These are phyloP conservation scores for Carallia pectinifolia DNA, from an alignment of 345 rosid genomes.

Conservation along the genomic window DNA sequence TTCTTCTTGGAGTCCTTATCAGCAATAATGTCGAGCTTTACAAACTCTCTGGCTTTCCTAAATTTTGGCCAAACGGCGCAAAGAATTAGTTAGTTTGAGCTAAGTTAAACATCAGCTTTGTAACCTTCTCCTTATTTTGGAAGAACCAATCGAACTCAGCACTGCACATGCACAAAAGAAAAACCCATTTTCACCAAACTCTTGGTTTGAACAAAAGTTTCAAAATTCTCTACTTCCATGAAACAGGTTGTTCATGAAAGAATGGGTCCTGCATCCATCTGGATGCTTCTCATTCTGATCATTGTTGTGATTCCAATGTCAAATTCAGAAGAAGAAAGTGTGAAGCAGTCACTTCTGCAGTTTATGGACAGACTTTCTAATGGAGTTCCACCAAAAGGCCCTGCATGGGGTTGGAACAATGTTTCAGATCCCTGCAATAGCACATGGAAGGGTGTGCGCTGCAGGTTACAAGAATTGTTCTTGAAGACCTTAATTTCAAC, in stretches of 20 bases:
- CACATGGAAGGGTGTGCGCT: conserved; percentile 46
- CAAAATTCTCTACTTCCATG: neutral
- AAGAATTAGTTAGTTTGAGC: neutral
- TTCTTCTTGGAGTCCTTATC: conserved; percentile 7
- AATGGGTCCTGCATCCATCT: conserved; percentile 25
- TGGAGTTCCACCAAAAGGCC: conserved; percentile 19
- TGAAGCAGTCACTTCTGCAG: conserved; percentile 36
- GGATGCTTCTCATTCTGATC: conserved; percentile 31
- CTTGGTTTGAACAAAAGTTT: neutral
- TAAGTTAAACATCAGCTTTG: conserved; percentile 5
- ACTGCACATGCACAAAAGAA: neutral
- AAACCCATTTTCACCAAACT: neutral
- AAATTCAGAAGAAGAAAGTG: conserved; percentile 35
- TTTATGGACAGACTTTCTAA: conserved; percentile 49
- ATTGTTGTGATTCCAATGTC: conserved; percentile 26
- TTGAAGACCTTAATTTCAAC: conserved; percentile 37
- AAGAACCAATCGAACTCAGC: neutral
- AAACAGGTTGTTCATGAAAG: neutral
- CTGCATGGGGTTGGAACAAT: conserved; percentile 48
- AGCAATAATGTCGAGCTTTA: neutral
- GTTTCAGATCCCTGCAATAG: conserved; percentile 53
- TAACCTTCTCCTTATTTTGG: conserved; percentile 15
- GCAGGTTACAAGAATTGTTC: conserved; percentile 35
- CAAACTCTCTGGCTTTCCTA: no score
- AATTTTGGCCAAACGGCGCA: conserved; percentile 38